These are phyloP conservation scores for Trichosporon sp. DNA, from an alignment of 1,284 basidiomycete genomes.

Conservation along the genomic window DNA sequence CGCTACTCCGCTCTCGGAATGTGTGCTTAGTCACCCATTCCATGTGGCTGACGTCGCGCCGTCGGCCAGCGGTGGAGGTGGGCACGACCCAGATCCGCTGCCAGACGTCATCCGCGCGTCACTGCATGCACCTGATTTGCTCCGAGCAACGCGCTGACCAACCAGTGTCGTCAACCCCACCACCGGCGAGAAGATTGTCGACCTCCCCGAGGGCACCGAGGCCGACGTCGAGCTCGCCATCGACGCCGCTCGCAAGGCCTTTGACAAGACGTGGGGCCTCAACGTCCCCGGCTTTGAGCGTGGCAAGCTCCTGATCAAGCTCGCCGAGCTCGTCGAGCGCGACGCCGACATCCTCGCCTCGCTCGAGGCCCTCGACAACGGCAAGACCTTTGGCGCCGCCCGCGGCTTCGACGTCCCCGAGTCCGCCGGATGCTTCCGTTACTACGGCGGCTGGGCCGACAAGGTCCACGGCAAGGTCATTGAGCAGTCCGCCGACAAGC, in stretches of 20 bases:
- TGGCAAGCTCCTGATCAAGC: conserved; percentile 60
- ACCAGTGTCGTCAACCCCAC: conserved; percentile 71
- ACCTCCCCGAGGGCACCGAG: conserved; percentile 63
- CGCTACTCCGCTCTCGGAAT: not conserved
- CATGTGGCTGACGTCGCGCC: not conserved
- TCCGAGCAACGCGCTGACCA: conserved; percentile 8
- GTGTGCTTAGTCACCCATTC: not conserved
- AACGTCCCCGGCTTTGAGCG: conserved; percentile 58
- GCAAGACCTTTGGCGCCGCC: conserved; percentile 66
- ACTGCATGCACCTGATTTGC: not conserved
- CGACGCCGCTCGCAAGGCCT: conserved; percentile 69
- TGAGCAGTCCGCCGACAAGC: conserved; percentile 53
- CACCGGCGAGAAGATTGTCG: conserved; percentile 65
- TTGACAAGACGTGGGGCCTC: conserved; percentile 66
- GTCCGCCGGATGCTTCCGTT: conserved; percentile 62
- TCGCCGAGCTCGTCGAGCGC: conserved; percentile 69
- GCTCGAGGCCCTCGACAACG: conserved; percentile 75
- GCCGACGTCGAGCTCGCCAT: conserved; percentile 73
- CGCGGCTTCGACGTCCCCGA: conserved; percentile 62
- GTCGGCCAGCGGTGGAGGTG: not conserved
- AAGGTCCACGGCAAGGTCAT: conserved; percentile 79
- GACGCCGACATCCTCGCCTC: conserved; percentile 68
- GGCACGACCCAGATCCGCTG: not conserved
- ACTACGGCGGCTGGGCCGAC: conserved; percentile 60
- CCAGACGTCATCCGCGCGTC: not conserved